These are phyloP conservation scores for Isabelozyma heimii DNA, from an alignment of 805 yeast genomes.

Conservation along the genomic window DNA sequence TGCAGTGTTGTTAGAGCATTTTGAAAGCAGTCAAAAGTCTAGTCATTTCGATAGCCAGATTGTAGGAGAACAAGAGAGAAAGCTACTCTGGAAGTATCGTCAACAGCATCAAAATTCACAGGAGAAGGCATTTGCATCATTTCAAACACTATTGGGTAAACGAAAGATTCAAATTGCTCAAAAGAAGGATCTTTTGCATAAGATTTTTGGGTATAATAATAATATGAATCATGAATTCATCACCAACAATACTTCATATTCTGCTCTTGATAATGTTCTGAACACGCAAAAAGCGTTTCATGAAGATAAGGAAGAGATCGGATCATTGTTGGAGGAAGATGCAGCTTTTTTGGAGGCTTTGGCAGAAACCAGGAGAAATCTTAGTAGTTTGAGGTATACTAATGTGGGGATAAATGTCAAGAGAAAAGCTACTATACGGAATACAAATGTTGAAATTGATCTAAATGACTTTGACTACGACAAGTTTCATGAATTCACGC, in stretches of 20 bases:
- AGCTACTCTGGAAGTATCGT: slow-evolving; percentile 23
- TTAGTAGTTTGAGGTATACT: slow-evolving; percentile 9
- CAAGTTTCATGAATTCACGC: slow-evolving; percentile 20
- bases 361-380: slow-evolving; percentile 18
- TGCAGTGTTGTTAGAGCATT: slow-evolving; percentile 18
- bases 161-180: slow-evolving; percentile 39
- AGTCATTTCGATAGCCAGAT: not conserved
- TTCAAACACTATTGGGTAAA: slow-evolving; percentile 30
- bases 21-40: slow-evolving; percentile 8
- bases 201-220: slow-evolving; percentile 38
- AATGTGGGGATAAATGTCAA: slow-evolving; percentile 3
- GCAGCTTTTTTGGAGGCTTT: slow-evolving; percentile 21
- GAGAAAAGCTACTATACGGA: slow-evolving; percentile 1
- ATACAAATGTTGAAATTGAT: slow-evolving; percentile 2
- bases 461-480: slow-evolving; percentile 22
- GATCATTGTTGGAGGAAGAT: slow-evolving; percentile 30
- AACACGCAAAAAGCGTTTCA: slow-evolving; percentile 38
- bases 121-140: slow-evolving; percentile 31
- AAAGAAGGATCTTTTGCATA: slow-evolving; percentile 36
- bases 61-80: slow-evolving; percentile 19
- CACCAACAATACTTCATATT: slow-evolving; percentile 40
- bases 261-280: slow-evolving; percentile 33
- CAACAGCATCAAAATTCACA: slow-evolving; percentile 31
- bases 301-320: slow-evolving; percentile 42
- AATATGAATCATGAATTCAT: slow-evolving; percentile 36